phyloP scores from a whole-genome alignment of 768 basidiomycete species.

The Symmetrospora coprosmae region DNA sequence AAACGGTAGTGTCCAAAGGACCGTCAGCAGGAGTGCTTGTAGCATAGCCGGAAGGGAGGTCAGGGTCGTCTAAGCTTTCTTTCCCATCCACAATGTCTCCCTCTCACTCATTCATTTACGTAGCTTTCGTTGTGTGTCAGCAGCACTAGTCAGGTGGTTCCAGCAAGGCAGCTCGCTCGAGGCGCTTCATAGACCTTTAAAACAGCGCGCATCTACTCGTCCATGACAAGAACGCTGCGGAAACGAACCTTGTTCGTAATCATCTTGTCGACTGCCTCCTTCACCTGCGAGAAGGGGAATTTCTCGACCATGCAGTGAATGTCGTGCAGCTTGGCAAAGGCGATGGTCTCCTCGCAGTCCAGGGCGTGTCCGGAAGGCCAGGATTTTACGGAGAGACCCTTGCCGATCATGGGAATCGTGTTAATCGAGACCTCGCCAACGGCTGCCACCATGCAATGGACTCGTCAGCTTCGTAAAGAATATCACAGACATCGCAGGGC shows the following conservation, averaged over 20 bases:
- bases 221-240: constrained; percentile 9
- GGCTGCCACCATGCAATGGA: not conserved
- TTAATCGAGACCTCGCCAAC: not conserved
- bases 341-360: constrained; percentile 25
- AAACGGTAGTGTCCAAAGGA: too few species aligned
- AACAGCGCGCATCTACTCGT: too few species aligned
- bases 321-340: constrained; percentile 22
- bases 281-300: constrained; percentile 24
- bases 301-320: constrained; percentile 21
- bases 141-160: too few species aligned
- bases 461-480: not conserved
- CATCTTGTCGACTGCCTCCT: constrained; percentile 28
- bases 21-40: too few species aligned
- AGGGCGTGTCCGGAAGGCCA: constrained; percentile 25
- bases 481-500: too few species aligned
- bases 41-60: too few species aligned
- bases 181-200: too few species aligned
- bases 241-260: constrained; percentile 28
- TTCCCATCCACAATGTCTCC: too few species aligned
- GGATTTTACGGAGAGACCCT: constrained; percentile 27
- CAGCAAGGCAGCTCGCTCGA: too few species aligned
- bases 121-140: too few species aligned
- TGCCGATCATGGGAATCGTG: constrained; percentile 24
- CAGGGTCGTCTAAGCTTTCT: too few species aligned
- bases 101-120: too few species aligned